Percentiles rank a stretch among this genome's conserved stretches.
phyloP scores from a whole-genome alignment of 2,329 filamentous ascomycete genomes.

The Ascomycota sp. region DNA sequence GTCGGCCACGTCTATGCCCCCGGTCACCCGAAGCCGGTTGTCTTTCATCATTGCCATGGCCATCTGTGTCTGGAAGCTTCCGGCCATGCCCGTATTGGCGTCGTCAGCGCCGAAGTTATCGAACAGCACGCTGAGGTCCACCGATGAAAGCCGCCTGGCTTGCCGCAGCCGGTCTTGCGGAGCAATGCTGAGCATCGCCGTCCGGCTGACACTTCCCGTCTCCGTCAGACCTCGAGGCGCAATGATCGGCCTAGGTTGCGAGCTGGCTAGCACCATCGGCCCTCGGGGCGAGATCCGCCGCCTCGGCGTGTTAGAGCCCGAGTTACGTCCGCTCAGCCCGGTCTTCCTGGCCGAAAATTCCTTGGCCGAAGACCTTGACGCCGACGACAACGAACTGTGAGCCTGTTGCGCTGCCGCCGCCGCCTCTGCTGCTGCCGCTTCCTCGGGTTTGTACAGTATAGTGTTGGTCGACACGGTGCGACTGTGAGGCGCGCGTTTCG shows the following conservation, averaged over 20 bases:
- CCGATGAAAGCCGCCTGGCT: conserved; percentile 33
- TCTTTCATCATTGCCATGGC: conserved; percentile 45
- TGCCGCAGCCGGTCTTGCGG: conserved; percentile 19
- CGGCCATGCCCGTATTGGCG: conserved; percentile 42
- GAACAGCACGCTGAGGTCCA: conserved; percentile 55
- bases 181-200: conserved; percentile 30
- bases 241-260: conserved; percentile 35
- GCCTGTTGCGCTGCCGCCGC: conserved; percentile 5
- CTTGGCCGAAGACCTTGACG: conserved; percentile 21
- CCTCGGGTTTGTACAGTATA: conserved; percentile 60
- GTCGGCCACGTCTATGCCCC: conserved; percentile 18
- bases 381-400: conserved; percentile 18
- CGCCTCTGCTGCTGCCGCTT: conserved; percentile 9
- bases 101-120: conserved; percentile 42
- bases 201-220: conserved; percentile 15
- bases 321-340: conserved; percentile 15
- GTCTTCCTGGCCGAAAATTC: conserved; percentile 12
- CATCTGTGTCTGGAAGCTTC: conserved; percentile 68
- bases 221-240: conserved; percentile 18
- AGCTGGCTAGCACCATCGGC: conserved; percentile 20
- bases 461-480: conserved; percentile 67
- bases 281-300: conserved; percentile 26
- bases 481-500: conserved; percentile 31
- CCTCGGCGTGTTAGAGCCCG: conserved; percentile 12
- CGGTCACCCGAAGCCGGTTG: conserved; percentile 26